These are phyloP conservation scores for Pythium plurisporium DNA, from an alignment of 352 stramenopile genomes.

Conservation along the genomic window DNA sequence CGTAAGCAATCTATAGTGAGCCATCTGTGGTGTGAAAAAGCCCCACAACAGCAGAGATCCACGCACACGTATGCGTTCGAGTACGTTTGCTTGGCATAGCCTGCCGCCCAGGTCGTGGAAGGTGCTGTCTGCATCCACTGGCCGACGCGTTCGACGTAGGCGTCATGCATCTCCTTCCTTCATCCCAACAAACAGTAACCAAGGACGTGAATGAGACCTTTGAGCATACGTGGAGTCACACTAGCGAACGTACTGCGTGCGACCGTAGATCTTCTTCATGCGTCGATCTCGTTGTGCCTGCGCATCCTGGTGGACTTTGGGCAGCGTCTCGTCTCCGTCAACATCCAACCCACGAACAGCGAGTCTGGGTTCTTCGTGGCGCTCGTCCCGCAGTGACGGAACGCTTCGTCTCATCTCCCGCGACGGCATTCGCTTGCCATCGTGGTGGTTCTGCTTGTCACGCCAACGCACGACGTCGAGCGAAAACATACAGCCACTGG, in stretches of 20 bases:
- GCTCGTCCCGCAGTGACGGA: constrained; percentile 17
- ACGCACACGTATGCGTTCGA: constrained; percentile 47
- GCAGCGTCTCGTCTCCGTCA: neutral
- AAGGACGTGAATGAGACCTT: too few species aligned
- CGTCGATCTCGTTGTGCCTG: neutral
- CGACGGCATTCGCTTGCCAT: constrained; percentile 17
- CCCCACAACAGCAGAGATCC: too few species aligned
- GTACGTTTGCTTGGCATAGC: constrained; percentile 52
- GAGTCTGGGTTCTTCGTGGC: constrained; percentile 29
- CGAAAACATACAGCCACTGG: constrained; percentile 39
- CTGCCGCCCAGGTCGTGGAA: constrained; percentile 38
- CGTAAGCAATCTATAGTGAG: neutral
- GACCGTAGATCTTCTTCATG: constrained; percentile 17
- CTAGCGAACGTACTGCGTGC: constrained; percentile 13
- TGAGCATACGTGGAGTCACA: neutral
- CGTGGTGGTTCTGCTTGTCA: constrained; percentile 22
- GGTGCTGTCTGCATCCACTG: constrained; percentile 45
- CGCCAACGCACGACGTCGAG: constrained; percentile 51
- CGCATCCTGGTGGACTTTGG: constrained; percentile 2
- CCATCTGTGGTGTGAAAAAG: too few species aligned
- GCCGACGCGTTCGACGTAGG: constrained; percentile 53
- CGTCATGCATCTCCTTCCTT: constrained; percentile 66
- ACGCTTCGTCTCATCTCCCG: neutral
- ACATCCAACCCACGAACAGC: neutral
- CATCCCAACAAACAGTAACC: neutral